These are phyloP conservation scores for Rachicladosporium sp. DNA, from an alignment of 2,329 filamentous ascomycete species.

Conservation along the genomic window DNA sequence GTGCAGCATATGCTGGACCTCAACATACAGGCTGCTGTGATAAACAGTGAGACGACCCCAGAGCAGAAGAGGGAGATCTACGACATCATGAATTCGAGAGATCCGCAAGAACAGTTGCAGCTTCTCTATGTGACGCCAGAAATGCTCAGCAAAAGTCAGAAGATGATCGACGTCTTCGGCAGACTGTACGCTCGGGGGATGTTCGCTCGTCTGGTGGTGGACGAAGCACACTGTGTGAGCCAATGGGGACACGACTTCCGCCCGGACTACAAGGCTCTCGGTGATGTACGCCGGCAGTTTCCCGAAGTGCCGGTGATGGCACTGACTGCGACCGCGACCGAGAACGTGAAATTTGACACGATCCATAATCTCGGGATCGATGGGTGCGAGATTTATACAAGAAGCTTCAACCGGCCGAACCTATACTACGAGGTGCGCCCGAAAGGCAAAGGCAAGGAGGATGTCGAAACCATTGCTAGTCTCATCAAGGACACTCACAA, in stretches of 20 bases:
- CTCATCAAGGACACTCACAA: constrained; percentile 60
- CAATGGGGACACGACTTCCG: constrained; percentile 99
- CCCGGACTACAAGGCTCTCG: constrained; percentile 84
- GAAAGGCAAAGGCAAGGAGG: constrained; percentile 51
- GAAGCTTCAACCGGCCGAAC: constrained; percentile 97
- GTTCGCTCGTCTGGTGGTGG: constrained; percentile 85
- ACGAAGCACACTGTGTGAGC: constrained; percentile 98
- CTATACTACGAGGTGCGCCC: constrained; percentile 71
- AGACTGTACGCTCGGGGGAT: constrained; percentile 56
- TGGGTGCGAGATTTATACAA: constrained; percentile 65
- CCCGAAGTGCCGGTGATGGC: constrained; percentile 82
- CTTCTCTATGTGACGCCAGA: constrained; percentile 93
- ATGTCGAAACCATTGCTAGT: constrained; percentile 44
- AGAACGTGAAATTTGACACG: constrained; percentile 83
- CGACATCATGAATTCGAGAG: constrained; percentile 45
- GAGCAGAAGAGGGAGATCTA: constrained; percentile 56
- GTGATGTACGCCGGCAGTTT: constrained; percentile 59
- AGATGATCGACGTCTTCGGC: constrained; percentile 54
- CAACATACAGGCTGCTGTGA: constrained; percentile 64
- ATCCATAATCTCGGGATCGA: constrained; percentile 81
- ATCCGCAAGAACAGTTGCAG: constrained; percentile 67
- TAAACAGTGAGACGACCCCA: constrained; percentile 63
- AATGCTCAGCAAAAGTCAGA: constrained; percentile 75
- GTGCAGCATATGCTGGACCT: constrained; percentile 67
- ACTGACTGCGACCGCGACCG: constrained; percentile 85